Evolutionary conservation across 139 green algal genomes (phyloP).

Genomic region (Trebouxia sp.): DNA sequence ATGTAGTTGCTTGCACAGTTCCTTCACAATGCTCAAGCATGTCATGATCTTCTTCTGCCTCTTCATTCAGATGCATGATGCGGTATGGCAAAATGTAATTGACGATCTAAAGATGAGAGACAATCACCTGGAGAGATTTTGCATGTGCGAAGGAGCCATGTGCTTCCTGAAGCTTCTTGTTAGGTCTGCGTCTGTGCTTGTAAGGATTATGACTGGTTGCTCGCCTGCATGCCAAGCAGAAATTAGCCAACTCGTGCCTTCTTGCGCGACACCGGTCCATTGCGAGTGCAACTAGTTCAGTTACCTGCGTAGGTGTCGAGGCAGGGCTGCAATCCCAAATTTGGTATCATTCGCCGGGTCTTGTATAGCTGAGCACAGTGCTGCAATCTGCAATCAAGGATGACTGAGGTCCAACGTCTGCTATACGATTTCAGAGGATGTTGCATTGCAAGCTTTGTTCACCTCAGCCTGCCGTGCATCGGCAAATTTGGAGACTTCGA

Average conservation of each 20-base stretch:
- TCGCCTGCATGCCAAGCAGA: slow-evolving; percentile 8
- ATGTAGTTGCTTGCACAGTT: too few relatives aligned
- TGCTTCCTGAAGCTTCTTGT: slow-evolving; percentile 33
- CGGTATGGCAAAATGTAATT: not conserved
- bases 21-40: too few relatives aligned
- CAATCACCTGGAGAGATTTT: too few relatives aligned
- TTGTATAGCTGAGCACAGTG: not conserved
- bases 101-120: too few relatives aligned
- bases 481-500: slow-evolving; percentile 6
- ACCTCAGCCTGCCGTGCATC: not conserved
- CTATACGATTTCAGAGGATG: too few relatives aligned
- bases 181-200: slow-evolving; percentile 39
- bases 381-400: not conserved
- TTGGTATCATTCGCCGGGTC: not conserved
- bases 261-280: not conserved
- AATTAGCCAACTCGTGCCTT: not conserved
- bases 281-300: not conserved
- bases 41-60: too few relatives aligned
- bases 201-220: slow-evolving; percentile 54
- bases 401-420: too few relatives aligned
- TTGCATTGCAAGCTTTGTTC: too few relatives aligned
- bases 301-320: not conserved
- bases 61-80: too few relatives aligned
- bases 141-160: too few relatives aligned
- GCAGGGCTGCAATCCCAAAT: not conserved